Percentiles rank a stretch among this genome's conserved stretches.
Conservation (phyloP, 23 red algal genomes). For the Agarophyton chilense region DNA sequence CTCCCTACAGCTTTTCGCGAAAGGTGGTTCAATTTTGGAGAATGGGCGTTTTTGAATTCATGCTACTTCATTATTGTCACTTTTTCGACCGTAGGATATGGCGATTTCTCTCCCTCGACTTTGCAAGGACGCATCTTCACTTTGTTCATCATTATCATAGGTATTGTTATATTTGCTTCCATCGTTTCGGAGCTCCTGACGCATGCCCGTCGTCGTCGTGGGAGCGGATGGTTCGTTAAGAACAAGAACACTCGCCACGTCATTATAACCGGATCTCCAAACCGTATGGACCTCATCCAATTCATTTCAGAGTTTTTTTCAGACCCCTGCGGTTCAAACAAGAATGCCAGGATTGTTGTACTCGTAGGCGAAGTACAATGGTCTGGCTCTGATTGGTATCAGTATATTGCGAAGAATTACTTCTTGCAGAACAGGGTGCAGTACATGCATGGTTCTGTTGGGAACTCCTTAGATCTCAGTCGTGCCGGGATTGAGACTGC, state of each 20-base stretch:
- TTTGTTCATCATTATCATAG: slow-evolving; percentile 76
- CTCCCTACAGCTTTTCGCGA: slow-evolving; percentile 21
- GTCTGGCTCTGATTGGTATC: slow-evolving; percentile 78
- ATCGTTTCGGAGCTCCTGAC: slow-evolving; percentile 51
- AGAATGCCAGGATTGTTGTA: slow-evolving; percentile 65
- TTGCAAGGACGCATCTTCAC: slow-evolving; percentile 75
- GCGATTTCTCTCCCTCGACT: slow-evolving; percentile 72
- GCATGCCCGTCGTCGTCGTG: slow-evolving; percentile 51
- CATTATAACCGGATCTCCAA: slow-evolving; percentile 72
- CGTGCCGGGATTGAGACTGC: slow-evolving; percentile 54
- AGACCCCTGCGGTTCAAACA: slow-evolving; percentile 55
- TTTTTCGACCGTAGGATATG: slow-evolving; percentile 80
- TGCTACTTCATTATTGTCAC: slow-evolving; percentile 87
- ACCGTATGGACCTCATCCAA: slow-evolving; percentile 56
- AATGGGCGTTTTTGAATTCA: slow-evolving; percentile 68
- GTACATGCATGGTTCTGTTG: slow-evolving; percentile 49
- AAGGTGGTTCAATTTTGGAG: slow-evolving; percentile 53
- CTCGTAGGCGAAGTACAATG: slow-evolving; percentile 65
- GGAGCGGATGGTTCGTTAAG: slow-evolving; percentile 73
- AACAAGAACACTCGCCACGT: slow-evolving; percentile 68
- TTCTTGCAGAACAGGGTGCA: slow-evolving; percentile 51
- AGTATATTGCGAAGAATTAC: slow-evolving; percentile 53
- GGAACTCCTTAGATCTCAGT: slow-evolving; percentile 37
- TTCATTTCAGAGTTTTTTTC: slow-evolving; percentile 79
- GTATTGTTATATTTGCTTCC: slow-evolving; percentile 71